Base-by-base conservation (phyloP, 2,329 filamentous ascomycete genomes). In the Camptophora hylomeconis region DNA sequence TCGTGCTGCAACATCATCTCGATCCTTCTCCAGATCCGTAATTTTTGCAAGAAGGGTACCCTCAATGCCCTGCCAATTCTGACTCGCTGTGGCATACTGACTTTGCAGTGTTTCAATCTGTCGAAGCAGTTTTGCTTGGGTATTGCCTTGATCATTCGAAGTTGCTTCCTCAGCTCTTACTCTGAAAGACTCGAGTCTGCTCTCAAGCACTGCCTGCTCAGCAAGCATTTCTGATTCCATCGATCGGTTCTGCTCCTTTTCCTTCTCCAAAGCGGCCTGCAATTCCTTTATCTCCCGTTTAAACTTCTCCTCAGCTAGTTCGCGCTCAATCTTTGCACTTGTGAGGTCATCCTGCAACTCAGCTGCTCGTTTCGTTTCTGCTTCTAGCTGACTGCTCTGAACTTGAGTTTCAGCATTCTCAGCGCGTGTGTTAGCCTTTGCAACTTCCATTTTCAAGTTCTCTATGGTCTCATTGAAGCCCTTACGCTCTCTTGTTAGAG, bases 11-110 rank as follows among this genome's bases (percentile, higher is more conserved):
- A 81, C 72, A 46, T 98, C 89, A 47, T 95, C 86, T 32, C 82
- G 73, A 52, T 98, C 92, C 49, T 80, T 89, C 52, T 98, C 89
- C 7, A 95, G 62, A 27, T 63, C 76, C 3, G 75, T 67, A 7
- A 89, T 67, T 33, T 86, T 72, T 13, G 81, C 73, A 28, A 87
- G 69, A 17, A 98, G 58, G 2, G 81, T 92, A 7, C 80, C 72
- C 53, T 98, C 87, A 37, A 98, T 92, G 1, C 84, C 82, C 49
- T 94, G 86, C 89, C 92, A 98, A 45, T 98, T 98, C 48, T 92
- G 83, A 42, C 82, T 89, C 1, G 89, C 89, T 31, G 92, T 75
- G 1, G 84, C 75, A 54, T 98, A 93, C 51, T 98, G 92, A 5
- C 81, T 89, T 54, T 98, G 89, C 20, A 98, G 59, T 1, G 82